A percentile compares a stretch with the other conserved stretches of the same genome.
These are phyloP conservation scores for Botrytis medusae DNA, from an alignment of 2,329 filamentous ascomycete genomes.

Conservation along the genomic window DNA sequence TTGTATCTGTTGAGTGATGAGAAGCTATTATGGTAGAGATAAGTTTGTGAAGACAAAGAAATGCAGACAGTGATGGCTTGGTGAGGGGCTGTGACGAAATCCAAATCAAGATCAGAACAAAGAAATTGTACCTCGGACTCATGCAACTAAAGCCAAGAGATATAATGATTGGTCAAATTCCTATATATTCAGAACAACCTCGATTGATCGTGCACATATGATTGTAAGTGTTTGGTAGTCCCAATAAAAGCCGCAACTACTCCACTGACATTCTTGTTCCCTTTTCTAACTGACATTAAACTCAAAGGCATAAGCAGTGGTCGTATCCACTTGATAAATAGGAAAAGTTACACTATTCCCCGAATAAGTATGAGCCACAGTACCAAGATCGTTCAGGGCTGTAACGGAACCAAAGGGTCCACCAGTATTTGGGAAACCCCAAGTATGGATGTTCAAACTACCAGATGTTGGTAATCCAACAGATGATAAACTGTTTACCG, in stretches of 20 bases:
- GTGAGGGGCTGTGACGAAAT: constrained; percentile 14
- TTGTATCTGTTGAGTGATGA: too few relatives aligned
- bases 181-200: background rate
- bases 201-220: background rate
- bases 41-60: constrained; percentile 5
- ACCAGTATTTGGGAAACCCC: constrained; percentile 33
- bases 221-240: background rate
- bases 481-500: constrained; percentile 27
- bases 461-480: constrained; percentile 30
- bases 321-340: constrained; percentile 42
- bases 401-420: constrained; percentile 31
- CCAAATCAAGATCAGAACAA: background rate
- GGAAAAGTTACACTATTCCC: constrained; percentile 42
- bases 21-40: background rate
- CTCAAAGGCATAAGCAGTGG: constrained; percentile 45
- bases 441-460: constrained; percentile 33
- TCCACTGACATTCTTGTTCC: background rate
- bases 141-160: background rate
- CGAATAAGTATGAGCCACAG: constrained; percentile 40
- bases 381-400: constrained; percentile 37
- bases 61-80: background rate
- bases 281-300: constrained; percentile 31
- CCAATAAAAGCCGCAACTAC: background rate
- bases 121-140: background rate
- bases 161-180: background rate